phyloP scores from a whole-genome alignment of 2,329 filamentous ascomycete species.

The Colletotrichum sidae region DNA sequence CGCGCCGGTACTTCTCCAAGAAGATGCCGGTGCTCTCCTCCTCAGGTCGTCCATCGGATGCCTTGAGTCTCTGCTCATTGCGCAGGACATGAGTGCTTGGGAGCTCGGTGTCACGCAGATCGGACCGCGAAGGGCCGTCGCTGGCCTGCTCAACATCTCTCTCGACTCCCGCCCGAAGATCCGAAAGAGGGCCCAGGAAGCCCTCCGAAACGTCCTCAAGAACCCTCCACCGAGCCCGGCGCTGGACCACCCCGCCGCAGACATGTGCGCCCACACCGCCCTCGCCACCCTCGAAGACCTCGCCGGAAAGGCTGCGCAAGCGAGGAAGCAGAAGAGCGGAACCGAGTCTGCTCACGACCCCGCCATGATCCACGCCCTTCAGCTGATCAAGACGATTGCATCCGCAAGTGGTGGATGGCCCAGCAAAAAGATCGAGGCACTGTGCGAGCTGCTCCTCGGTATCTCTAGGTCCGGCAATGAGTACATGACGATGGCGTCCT shows the following conservation, averaged over 20 bases:
- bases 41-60: slow-evolving; percentile 91
- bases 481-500: slow-evolving; percentile 94
- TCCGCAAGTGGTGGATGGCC: slow-evolving; percentile 93
- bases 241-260: slow-evolving; percentile 92
- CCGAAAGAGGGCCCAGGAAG: slow-evolving; percentile 91
- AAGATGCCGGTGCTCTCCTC: slow-evolving; percentile 87
- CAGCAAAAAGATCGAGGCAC: slow-evolving; percentile 90
- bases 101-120: slow-evolving; percentile 85
- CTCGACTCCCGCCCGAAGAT: slow-evolving; percentile 93
- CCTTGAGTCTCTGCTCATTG: slow-evolving; percentile 89
- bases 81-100: slow-evolving; percentile 91
- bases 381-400: slow-evolving; percentile 91
- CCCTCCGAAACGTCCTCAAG: slow-evolving; percentile 83
- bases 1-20: slow-evolving; percentile 82
- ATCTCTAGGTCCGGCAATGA: slow-evolving; percentile 94
- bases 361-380: slow-evolving; percentile 88
- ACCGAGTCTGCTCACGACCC: slow-evolving; percentile 77
- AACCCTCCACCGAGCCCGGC: slow-evolving; percentile 91
- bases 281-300: slow-evolving; percentile 84
- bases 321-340: slow-evolving; percentile 74
- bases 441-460: slow-evolving; percentile 89
- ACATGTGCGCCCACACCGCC: slow-evolving; percentile 95
- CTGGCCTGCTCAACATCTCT: slow-evolving; percentile 85
- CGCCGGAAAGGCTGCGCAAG: slow-evolving; percentile 69
- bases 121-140: slow-evolving; percentile 87